phyloP scores from a whole-genome alignment of 345 rosid genomes.

The Gossypium turneri region DNA sequence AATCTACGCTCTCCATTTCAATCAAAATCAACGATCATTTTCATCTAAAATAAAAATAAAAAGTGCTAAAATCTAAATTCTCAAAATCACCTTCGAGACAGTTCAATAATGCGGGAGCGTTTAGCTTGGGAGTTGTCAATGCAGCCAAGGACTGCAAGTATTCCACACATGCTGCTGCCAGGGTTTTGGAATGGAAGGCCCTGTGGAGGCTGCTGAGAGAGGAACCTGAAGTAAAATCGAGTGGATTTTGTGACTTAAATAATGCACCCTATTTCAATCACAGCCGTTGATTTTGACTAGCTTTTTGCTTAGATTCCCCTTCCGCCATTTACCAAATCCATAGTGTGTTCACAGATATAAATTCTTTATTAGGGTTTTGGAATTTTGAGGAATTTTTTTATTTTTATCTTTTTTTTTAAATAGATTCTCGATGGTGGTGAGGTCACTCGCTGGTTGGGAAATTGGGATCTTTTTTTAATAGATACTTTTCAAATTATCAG shows the following conservation, averaged over 20 bases:
- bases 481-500: not conserved
- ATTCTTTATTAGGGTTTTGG: constrained; percentile 3
- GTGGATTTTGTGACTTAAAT: constrained; percentile 9
- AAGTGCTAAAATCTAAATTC: not conserved
- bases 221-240: not conserved
- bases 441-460: not conserved
- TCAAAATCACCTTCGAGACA: constrained; percentile 57
- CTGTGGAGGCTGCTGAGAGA: constrained; percentile 2
- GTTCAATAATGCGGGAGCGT: constrained; percentile 78
- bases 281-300: constrained; percentile 33
- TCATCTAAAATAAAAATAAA: not conserved
- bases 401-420: not conserved
- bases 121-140: constrained; percentile 63
- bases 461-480: not conserved
- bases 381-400: not conserved
- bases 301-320: not conserved
- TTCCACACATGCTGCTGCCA: constrained; percentile 67
- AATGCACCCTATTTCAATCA: constrained; percentile 19
- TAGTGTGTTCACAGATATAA: not conserved
- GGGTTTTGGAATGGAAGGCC: not conserved
- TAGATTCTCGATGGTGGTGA: not conserved
- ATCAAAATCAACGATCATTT: not conserved
- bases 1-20: constrained; percentile 35
- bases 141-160: constrained; percentile 75
- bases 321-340: not conserved